Evolutionary conservation across 2,329 filamentous ascomycete species (phyloP), one percentile per base, ranked within the genome.

Genomic region (Hymenoscyphus salicellus): DNA sequence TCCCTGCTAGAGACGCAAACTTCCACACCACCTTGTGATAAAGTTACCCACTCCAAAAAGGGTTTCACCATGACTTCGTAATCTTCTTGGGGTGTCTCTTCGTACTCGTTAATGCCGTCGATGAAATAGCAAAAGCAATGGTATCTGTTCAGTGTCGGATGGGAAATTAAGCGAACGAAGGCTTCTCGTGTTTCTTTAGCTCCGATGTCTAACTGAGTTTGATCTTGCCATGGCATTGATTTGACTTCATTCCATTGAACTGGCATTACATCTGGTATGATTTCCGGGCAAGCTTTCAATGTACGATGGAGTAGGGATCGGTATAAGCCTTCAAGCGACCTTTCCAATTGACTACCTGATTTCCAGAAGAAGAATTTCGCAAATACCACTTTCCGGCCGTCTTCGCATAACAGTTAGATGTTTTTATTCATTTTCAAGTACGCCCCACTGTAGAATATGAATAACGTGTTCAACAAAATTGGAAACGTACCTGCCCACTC

Each of bases 361-460:
- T 55, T 55, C 46, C 46, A 55, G 46, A 55, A 55, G 46, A 55
- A 55, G 46, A 55, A 55, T 3, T 55, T 23, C 20, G 46, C 46
- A 11, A 55, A 55, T 8, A 55, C 46, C 14, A 55, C 5, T 4
- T 23, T 55, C 20, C 46, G 1, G 14, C 14, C 26, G 7, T 5
- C 46, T 55, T 11, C 7, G 14, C 5, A 41, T 4, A 16, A 14
- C 38, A 16, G 38, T 41, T n/a, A n/a, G n/a, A n/a, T n/a, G n/a
- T n/a, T n/a, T n/a, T n/a, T n/a, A n/a, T n/a, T n/a, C n/a, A n/a
- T n/a, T n/a, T n/a, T n/a, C n/a, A n/a, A n/a, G n/a, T n/a, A n/a
- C n/a, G n/a, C n/a, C n/a, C n/a, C n/a, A n/a, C n/a, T n/a, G n/a
- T 41, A 41, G 38, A 6, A 16, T 17, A 16, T 11, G 17, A 16